A percentile compares a stretch with the other conserved stretches of the same genome.
phyloP scores from a whole-genome alignment of 768 basidiomycete species.

The Pluteus cervinus region DNA sequence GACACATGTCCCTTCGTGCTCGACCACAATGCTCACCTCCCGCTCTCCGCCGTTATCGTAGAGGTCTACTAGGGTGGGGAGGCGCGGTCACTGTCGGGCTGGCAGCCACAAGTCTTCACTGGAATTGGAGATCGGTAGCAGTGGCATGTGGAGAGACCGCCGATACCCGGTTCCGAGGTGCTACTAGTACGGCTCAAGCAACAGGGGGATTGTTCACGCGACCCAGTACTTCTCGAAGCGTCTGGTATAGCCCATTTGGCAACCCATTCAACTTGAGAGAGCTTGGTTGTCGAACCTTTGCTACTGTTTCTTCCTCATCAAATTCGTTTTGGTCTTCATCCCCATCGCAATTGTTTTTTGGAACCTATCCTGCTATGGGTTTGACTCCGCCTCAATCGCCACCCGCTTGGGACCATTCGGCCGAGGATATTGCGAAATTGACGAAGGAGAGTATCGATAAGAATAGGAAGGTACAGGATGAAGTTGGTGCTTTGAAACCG shows the following conservation, averaged over 20 bases:
- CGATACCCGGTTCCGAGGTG: no score
- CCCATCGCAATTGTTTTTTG: no score
- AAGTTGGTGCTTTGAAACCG: conserved; percentile 49
- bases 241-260: conserved; percentile 2
- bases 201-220: no score
- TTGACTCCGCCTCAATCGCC: conserved; percentile 61
- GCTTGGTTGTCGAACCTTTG: conserved; percentile 11
- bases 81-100: conserved; percentile 34
- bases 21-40: conserved; percentile 18
- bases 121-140: conserved; percentile 32
- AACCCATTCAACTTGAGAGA: not conserved
- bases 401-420: conserved; percentile 60
- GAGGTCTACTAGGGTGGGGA: conserved; percentile 27
- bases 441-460: conserved; percentile 55
- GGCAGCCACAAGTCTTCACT: conserved; percentile 31
- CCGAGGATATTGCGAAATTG: conserved; percentile 50
- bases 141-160: no score
- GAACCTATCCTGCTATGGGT: no score
- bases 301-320: conserved; percentile 19
- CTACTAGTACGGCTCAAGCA: no score
- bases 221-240: no score
- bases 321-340: no score
- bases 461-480: conserved; percentile 50
- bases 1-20: conserved; percentile 24
- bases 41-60: conserved; percentile 16